Evolutionary conservation across 495 filamentous ascomycete genomes (phyloP).

Genomic region (Neurospora sp.): DNA sequence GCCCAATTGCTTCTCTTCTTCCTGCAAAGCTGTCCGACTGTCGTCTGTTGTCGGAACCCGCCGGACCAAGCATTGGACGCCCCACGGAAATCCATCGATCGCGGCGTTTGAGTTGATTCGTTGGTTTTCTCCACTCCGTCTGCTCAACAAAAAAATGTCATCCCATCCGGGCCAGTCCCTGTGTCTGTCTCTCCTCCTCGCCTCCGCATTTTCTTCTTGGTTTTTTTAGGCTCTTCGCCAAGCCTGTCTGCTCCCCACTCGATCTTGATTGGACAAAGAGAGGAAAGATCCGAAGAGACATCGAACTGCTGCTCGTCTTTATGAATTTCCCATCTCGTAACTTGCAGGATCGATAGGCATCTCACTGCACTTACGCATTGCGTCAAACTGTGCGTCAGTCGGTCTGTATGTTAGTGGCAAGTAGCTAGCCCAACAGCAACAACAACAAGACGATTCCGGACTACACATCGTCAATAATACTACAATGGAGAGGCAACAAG

Average conservation of each 20-base stretch:
- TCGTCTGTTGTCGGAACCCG: neutral
- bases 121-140: neutral
- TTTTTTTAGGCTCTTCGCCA: neutral
- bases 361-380: neutral
- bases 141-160: neutral
- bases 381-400: neutral
- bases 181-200: neutral
- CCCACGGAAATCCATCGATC: neutral
- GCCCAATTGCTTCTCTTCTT: neutral
- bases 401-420: neutral
- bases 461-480: neutral
- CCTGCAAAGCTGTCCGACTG: neutral
- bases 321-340: neutral
- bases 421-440: neutral
- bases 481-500: neutral
- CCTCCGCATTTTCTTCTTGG: conserved; percentile 6
- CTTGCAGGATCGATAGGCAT: neutral
- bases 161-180: neutral
- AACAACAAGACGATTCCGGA: neutral
- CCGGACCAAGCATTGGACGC: neutral
- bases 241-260: neutral
- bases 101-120: neutral
- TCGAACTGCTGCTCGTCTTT: neutral
- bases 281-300: neutral
- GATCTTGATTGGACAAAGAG: neutral